Base-by-base conservation (phyloP, 176 grass and related monocot genomes). In the Canna indica region DNA sequence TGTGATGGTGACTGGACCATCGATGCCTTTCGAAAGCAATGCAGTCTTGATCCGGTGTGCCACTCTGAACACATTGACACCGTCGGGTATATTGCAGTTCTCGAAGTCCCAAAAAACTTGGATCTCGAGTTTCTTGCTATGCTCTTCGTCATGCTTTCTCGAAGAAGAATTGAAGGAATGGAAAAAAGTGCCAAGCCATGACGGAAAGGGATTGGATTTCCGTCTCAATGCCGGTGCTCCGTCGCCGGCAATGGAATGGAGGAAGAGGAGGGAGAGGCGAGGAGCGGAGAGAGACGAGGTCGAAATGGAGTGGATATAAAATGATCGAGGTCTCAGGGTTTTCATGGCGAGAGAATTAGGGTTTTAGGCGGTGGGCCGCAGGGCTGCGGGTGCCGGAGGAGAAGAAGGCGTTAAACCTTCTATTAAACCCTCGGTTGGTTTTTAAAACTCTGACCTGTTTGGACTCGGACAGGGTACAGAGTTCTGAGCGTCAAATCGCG, bases 31-130 rank as follows among this genome's bases (percentile, higher is more conserved):
- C 52, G 82, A 81, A 26, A 89, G 88, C 34, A 99, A 80, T 6
- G 94, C 94, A 15, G 82, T 83, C 44, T 79, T 28, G 38, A 99
- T 80, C 74, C 84, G 77, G 18, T 72, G 67, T 8, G 78, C 86
- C 48, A 99, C 46, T 69, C 79, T 84, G 78, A 67, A 69, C 28
- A 81, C 80, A 75, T 93, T 88, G 59, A 90, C 78, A 35, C 73
- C 78, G 28, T 41, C 44, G 35, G 94, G 94, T 56, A 99, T 57
- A 33, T 50, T 0, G 81, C 89, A 93, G 80, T 99, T 93, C 89
- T 93, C 94, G 80, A 92, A 99, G 86, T 99, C 94, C 94, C 89
- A 99, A 84, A 80, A 93, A 68, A 99, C 94, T 1, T 89, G 83
- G 28, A 99, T 89, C 75, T 81, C 83, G 45, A 99, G 82, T 35